Evolutionary conservation across 2,329 filamentous ascomycete species (phyloP).

Genomic region (Dothidotthia symphoricarpi): DNA sequence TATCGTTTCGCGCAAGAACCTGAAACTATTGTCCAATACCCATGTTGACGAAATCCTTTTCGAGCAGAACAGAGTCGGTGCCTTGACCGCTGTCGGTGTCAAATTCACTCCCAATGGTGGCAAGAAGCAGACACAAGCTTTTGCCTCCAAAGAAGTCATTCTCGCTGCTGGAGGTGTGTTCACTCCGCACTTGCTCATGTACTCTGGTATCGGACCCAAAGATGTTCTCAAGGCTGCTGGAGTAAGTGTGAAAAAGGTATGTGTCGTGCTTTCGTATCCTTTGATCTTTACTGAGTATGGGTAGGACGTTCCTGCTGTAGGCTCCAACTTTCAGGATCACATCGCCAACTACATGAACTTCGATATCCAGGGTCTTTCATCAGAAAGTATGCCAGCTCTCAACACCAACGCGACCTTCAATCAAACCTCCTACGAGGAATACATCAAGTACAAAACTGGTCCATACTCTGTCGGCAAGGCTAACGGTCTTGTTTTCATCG

Average conservation of each 20-base stretch:
- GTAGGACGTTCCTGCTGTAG: conserved; percentile 19
- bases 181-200: conserved; percentile 54
- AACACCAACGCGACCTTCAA: conserved; percentile 21
- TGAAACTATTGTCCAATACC: conserved; percentile 8
- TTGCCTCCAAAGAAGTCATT: too few relatives aligned
- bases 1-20: conserved; percentile 8
- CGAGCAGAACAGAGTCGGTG: too few relatives aligned
- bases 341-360: conserved; percentile 12
- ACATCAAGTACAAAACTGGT: conserved; percentile 23
- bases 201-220: conserved; percentile 22
- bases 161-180: conserved; percentile 57
- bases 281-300: too few relatives aligned
- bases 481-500: conserved; percentile 12
- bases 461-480: conserved; percentile 19
- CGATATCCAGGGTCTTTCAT: conserved; percentile 7
- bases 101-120: conserved; percentile 6
- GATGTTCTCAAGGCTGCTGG: conserved; percentile 16
- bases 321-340: conserved; percentile 24
- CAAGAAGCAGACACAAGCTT: too few relatives aligned
- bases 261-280: not conserved
- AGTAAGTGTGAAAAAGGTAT: conserved; percentile 14
- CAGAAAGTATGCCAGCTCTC: conserved; percentile 5
- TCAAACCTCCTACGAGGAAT: conserved; percentile 16
- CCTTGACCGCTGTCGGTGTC: conserved; percentile 7
- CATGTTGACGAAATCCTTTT: conserved; percentile 10